Conservation (phyloP, 352 stramenopile species). For the Chrysophaeum taylorii region DNA sequence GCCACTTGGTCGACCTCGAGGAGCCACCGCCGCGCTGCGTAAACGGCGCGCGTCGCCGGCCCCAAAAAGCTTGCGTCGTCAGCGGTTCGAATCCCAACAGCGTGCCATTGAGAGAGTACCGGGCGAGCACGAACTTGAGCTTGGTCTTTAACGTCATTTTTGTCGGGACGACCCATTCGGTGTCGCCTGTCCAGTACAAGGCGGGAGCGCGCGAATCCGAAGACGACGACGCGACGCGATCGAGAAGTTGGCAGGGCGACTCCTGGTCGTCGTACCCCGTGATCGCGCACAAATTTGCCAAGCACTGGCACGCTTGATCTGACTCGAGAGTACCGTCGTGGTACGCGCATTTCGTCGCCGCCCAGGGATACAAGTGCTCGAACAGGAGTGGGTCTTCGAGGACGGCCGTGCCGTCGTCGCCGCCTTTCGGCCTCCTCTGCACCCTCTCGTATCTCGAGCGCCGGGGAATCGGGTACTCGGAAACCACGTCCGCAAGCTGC, state of each 20-base stretch:
- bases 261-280: slow-evolving; percentile 73
- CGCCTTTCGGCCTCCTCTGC: too few species aligned
- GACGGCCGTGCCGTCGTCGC: slow-evolving; percentile 37
- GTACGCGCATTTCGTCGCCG: slow-evolving; percentile 68
- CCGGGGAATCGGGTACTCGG: slow-evolving; percentile 43
- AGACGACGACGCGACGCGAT: too few species aligned
- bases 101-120: slow-evolving; percentile 74
- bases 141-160: too few species aligned
- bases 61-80: slow-evolving; percentile 65
- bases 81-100: slow-evolving; percentile 59
- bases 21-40: slow-evolving; percentile 16
- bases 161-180: too few species aligned
- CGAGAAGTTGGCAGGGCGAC: too few species aligned
- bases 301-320: slow-evolving; percentile 63
- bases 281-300: slow-evolving; percentile 81
- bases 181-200: too few species aligned
- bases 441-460: slow-evolving; percentile 34
- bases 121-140: slow-evolving; percentile 62
- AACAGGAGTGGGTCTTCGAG: slow-evolving; percentile 50
- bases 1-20: slow-evolving; percentile 44
- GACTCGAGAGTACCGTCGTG: slow-evolving; percentile 49
- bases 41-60: slow-evolving; percentile 27
- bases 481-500: slow-evolving; percentile 43
- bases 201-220: slow-evolving; percentile 48
- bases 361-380: slow-evolving; percentile 59